Conservation (phyloP, 1,139 yeast genomes). For the Neolecta irregularis region DNA sequence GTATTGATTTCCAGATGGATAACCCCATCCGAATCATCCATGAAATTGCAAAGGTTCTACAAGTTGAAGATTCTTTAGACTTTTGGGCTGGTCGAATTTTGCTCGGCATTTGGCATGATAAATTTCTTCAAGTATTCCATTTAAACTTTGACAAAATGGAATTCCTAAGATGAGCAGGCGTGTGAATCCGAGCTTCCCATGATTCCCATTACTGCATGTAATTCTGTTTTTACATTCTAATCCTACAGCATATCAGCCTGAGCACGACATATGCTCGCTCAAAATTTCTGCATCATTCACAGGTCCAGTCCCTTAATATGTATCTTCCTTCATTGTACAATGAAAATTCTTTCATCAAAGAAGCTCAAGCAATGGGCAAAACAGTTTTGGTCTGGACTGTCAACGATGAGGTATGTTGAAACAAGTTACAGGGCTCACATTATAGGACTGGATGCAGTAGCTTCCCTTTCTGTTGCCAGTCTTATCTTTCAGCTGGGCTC, state of each 20-base stretch:
- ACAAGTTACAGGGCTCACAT: too few relatives aligned
- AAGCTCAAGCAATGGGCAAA: slow-evolving; percentile 31
- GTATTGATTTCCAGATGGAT: too few relatives aligned
- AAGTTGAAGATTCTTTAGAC: slow-evolving; percentile 30
- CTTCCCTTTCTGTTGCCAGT: too few relatives aligned
- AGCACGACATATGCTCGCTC: slow-evolving; percentile 11
- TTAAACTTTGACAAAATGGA: slow-evolving; percentile 32
- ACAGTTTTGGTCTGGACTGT: slow-evolving; percentile 72
- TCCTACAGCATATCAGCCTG: slow-evolving; percentile 13
- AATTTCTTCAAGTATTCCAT: slow-evolving; percentile 41
- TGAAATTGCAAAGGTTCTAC: slow-evolving; percentile 36
- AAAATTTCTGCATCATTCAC: slow-evolving; percentile 19
- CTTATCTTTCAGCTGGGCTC: slow-evolving; percentile 33
- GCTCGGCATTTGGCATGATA: slow-evolving; percentile 69
- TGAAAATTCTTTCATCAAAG: slow-evolving; percentile 26
- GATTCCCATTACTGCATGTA: not conserved
- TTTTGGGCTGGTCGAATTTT: slow-evolving; percentile 59
- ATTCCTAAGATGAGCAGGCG: slow-evolving; percentile 4
- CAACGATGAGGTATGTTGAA: slow-evolving; percentile 34
- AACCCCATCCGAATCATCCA: slow-evolving; percentile 47
- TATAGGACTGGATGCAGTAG: too few relatives aligned
- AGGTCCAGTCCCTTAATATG: slow-evolving; percentile 32
- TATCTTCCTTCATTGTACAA: slow-evolving; percentile 30
- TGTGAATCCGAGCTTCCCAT: not conserved
- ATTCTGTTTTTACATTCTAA: not conserved